Evolutionary conservation across 2,329 filamentous ascomycete genomes (phyloP), one percentile per base, ranked within the genome.

Genomic region (Pseudogymnoascus sp.): DNA sequence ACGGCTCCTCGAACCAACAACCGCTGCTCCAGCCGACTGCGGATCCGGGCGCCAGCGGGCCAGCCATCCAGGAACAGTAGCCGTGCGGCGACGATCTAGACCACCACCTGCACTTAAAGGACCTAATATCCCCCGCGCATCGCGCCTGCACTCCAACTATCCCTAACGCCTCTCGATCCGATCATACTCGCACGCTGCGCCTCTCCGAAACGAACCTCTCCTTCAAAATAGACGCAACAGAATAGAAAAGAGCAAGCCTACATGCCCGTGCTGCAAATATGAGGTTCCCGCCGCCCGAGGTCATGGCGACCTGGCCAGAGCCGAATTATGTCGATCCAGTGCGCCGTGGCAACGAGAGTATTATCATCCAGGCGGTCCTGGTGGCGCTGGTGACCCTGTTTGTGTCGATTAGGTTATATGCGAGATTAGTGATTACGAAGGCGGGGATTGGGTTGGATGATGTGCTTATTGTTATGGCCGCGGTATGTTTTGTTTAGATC

Each of bases 251-350:
- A 5, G 4, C 51, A 21, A 19, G 51, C 5, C 6, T 7, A n/a
- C 28, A 57, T 57, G 51, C 51, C 11, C 51, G 51, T 4, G 7
- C 5, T 10, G n/a, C 51, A 34, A 57, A 3, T 10, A 78, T 77
- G 76, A 70, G 72, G 57, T 67, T 77, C 23, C 77, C 79, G 28
- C 77, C 79, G n/a, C 37, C 71, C n/a, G 71, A 75, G 19, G 76
- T 81, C 19, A 63, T 78, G 54, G 68, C 70, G 16, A 71, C 73
- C 68, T 82, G 79, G 80, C 80, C 81, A 5, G 69, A 62, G 36
- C 77, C 80, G 6, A 82, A 83, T 67, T 78, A 79, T 68, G 66
- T 76, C 61, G 70, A 82, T 67, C 81, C 80, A 5, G 72, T 72
- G 13, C 78, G 75, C 28, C 75, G 79, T 66, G 79, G 79, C 11